These are phyloP conservation scores for Cladochytrium tenue DNA, from an alignment of 371 early-diverging fungal species.

Conservation along the genomic window DNA sequence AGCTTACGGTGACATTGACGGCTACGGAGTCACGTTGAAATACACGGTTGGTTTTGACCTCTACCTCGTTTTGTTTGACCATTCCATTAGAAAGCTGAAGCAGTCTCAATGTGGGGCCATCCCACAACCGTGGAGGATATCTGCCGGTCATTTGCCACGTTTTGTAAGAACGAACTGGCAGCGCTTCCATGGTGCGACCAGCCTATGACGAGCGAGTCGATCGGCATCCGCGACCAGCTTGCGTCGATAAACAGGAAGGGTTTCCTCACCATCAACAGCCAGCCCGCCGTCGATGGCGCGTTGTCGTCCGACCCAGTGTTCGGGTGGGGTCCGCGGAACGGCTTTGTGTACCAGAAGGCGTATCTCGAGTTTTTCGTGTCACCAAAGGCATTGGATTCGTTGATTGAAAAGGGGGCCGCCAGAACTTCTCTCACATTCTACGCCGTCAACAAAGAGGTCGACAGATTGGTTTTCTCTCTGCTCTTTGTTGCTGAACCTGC, in stretches of 20 bases:
- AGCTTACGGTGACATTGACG: conserved; percentile 91
- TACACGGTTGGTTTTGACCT: conserved; percentile 37
- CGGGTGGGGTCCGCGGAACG: conserved; percentile 97
- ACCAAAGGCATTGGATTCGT: conserved; percentile 65
- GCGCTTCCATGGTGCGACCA: conserved; percentile 93
- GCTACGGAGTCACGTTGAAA: conserved; percentile 83
- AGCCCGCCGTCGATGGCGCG: conserved; percentile 93
- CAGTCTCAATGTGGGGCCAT: conserved; percentile 78
- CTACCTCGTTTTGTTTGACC: background rate
- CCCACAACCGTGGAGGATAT: conserved; percentile 74
- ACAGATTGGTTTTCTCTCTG: background rate
- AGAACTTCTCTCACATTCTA: conserved; percentile 79
- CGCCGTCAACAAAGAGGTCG: conserved; percentile 79
- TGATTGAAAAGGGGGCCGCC: conserved; percentile 67
- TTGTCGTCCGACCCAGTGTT: conserved; percentile 73
- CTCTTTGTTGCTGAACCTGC: background rate
- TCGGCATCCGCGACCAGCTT: conserved; percentile 70
- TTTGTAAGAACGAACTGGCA: conserved; percentile 74
- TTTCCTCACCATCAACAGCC: conserved; percentile 93
- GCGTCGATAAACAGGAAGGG: conserved; percentile 77
- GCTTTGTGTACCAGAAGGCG: conserved; percentile 95
- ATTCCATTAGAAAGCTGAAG: conserved; percentile 28
- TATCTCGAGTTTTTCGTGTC: conserved; percentile 95
- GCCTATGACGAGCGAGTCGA: conserved; percentile 82
- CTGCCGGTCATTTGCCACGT: conserved; percentile 74